phyloP scores from a whole-genome alignment of 257 asterid genomes.

The Petunia axillaris region DNA sequence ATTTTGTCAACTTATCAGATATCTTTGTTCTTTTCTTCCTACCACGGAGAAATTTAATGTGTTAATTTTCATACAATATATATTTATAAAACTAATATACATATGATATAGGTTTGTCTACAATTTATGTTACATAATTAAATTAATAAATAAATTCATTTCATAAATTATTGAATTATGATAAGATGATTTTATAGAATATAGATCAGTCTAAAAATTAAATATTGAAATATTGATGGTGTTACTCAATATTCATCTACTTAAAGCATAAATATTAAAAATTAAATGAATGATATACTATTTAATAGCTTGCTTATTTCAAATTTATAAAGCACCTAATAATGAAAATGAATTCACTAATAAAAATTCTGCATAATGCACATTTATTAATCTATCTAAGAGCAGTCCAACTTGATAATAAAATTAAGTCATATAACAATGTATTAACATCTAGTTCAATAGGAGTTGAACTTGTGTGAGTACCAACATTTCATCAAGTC shows the following conservation, averaged over 20 bases:
- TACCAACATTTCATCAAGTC: neutral
- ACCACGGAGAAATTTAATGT: too few relatives aligned
- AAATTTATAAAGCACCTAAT: neutral
- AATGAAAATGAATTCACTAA: neutral
- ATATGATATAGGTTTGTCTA: too few relatives aligned
- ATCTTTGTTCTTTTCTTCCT: neutral
- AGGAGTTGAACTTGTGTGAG: neutral
- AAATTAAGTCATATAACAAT: neutral
- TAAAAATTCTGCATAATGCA: neutral
- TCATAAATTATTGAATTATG: too few relatives aligned
- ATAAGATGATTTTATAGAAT: too few relatives aligned
- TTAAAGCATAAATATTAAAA: too few relatives aligned
- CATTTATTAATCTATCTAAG: conserved; percentile 4
- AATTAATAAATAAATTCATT: too few relatives aligned
- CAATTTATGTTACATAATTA: too few relatives aligned
- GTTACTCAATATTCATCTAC: neutral
- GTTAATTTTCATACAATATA: too few relatives aligned
- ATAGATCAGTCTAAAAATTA: too few relatives aligned
- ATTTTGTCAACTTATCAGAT: neutral
- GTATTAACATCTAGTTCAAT: neutral
- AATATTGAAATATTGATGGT: too few relatives aligned
- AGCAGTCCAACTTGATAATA: neutral
- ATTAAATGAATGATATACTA: neutral
- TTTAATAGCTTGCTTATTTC: neutral
- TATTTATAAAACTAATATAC: too few relatives aligned